Evolutionary conservation across 441 rosid genomes (phyloP), one percentile per base, ranked within the genome.

Genomic region (Corymbia calophylla): DNA sequence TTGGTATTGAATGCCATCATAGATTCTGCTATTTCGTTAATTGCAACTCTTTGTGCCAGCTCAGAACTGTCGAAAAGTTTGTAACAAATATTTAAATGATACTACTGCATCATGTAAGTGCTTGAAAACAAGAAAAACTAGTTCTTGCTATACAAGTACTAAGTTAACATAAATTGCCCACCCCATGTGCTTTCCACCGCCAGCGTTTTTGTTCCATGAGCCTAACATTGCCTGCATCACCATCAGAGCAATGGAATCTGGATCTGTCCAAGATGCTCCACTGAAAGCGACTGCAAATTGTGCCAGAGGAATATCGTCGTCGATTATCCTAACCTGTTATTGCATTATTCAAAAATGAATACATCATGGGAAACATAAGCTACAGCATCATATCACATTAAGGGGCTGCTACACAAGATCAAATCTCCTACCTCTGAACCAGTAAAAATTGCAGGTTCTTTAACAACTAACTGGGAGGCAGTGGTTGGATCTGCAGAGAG

Each of bases 101-200:
- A 56, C n/a, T 55, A 35, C 70, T 55, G 29, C 32, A 55, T 19
- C 49, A 55, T 12, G 60, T 44, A 27, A 60, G 60, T 23, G 53
- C 68, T 54, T 31, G 58, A n/a, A 68, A 53, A 70, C 51, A 60
- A 49, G 47, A 8, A 53, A 10, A 53, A 70, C n/a, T 23, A 86
- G 64, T 53, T 32, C 49, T 68, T 32, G 56, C 32, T 80, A 29
- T 27, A n/a, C 70, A 15, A 53, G 66, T 25, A 51, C 21, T 21
- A 23, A 15, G 14, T 29, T 44, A 86, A 19, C 53, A 3, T 82
- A 64, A 89, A 91, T 21, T 87, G 88, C 95, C 94, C 90, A 98
- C 99, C 99, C 99, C 99, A 96, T 95, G 94, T 98, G 99, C 91
- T 97, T 98, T 92, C 99, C 99, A 85, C 99, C 98, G 58, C 96